Percentiles rank a stretch among this genome's conserved stretches.
These are phyloP conservation scores for Pyrenophora graminea DNA, from an alignment of 2,329 filamentous ascomycete genomes.

Conservation along the genomic window DNA sequence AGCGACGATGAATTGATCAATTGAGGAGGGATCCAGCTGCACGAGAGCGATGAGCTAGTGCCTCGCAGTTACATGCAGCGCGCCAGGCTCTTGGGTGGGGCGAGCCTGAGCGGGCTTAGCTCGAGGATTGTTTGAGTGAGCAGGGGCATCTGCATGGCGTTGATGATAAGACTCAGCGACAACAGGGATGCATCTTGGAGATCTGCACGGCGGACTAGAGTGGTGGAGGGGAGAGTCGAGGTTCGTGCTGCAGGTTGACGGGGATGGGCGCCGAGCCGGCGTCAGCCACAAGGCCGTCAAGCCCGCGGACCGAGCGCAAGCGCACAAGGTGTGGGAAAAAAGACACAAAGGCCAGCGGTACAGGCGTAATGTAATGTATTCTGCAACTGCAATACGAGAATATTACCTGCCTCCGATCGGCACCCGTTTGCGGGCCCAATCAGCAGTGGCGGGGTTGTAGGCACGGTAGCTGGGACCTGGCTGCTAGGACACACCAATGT, in stretches of 20 bases:
- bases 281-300: conserved; percentile 31
- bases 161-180: conserved; percentile 34
- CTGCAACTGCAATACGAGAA: conserved; percentile 29
- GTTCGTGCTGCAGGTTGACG: conserved; percentile 23
- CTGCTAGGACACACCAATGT: conserved; percentile 7
- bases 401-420: conserved; percentile 19
- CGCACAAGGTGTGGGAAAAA: conserved; percentile 13
- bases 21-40: conserved; percentile 35
- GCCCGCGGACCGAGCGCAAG: conserved; percentile 24
- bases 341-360: conserved; percentile 21
- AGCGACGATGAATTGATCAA: conserved; percentile 44
- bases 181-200: conserved; percentile 28
- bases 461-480: not conserved
- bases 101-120: conserved; percentile 30
- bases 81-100: conserved; percentile 41
- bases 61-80: conserved; percentile 42
- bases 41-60: conserved; percentile 39
- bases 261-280: conserved; percentile 27
- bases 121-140: conserved; percentile 27
- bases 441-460: not conserved
- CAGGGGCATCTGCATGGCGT: conserved; percentile 34
- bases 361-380: conserved; percentile 30
- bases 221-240: conserved; percentile 16
- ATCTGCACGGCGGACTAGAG: conserved; percentile 26
- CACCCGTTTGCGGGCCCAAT: conserved; percentile 5